Conservation (phyloP, 2,329 filamentous ascomycete species). For the Fusarium redolens region DNA sequence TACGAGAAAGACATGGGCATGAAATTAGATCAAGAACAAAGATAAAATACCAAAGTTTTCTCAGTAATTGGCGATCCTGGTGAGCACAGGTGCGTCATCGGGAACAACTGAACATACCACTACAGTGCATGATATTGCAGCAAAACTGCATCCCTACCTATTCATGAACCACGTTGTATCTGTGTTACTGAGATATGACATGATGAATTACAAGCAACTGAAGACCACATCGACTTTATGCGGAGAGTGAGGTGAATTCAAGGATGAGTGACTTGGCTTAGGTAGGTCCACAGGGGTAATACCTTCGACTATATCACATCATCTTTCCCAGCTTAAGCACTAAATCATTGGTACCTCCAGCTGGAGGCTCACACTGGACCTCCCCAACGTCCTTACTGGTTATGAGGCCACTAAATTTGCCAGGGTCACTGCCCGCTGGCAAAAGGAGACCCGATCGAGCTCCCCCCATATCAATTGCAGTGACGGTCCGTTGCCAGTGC, state of each 20-base stretch:
- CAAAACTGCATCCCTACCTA: background rate
- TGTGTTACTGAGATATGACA: background rate
- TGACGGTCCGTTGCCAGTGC: background rate
- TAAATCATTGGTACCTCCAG: no score
- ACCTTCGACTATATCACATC: accelerated
- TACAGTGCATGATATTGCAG: no score
- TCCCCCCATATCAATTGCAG: background rate
- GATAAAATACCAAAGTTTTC: no score
- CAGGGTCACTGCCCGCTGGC: background rate
- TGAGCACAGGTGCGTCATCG: no score
- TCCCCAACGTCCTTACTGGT: accelerated
- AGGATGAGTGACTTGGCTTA: accelerated
- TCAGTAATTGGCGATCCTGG: background rate
- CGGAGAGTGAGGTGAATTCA: background rate
- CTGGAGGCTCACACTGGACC: no score
- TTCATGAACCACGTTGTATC: no score
- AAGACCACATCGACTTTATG: background rate
- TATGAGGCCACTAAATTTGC: background rate
- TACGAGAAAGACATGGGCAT: accelerated
- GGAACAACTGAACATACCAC: no score
- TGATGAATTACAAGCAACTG: background rate
- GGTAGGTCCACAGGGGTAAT: no score
- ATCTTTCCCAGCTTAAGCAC: no score
- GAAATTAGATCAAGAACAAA: accelerated
- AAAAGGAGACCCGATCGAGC: background rate